Evolutionary conservation across 441 rosid species (phyloP), one percentile per base, ranked within the genome.

Genomic region (Biscutella laevigata): DNA sequence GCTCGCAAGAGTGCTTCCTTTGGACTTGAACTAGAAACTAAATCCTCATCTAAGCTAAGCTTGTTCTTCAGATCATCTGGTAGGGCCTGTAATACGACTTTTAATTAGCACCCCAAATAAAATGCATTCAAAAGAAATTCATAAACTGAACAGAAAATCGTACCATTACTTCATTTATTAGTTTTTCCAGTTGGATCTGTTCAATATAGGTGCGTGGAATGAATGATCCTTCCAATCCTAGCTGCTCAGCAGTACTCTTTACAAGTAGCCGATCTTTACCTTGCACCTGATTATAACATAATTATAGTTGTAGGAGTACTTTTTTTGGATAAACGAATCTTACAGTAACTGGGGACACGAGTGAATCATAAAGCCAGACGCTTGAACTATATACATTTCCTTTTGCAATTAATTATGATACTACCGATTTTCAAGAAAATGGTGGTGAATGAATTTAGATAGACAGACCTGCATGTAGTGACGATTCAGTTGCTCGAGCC

Each of bases 91-190:
- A 63, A 42, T 28, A 11, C 46, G 49, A 52, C 11, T 53, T 69
- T 43, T 27, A 39, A 57, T 76, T 42, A 76, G 70, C 62, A 67
- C 34, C 21, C 35, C 33, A 17, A 57, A 45, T 9, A 53, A 35
- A 40, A 48, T 37, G 41, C 13, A 66, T 26, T 41, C 49, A 29
- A 70, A 59, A 22, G 2, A 26, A 22, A 9, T 9, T 43, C 29
- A 42, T 35, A 11, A 29, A 21, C 13, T 56, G 8, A 53, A 30
- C 33, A 60, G 60, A 8, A 44, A 55, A 5, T 24, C 92, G 49
- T 88, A 92, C 96, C 98, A 83, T 88, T 53, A 80, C 87, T 63
- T 92, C 98, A 60, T 83, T 75, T 62, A 92, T 80, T 55, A 92
- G 82, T 72, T 85, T 80, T 66, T 92, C 98, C 70, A 92, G 65